These are phyloP conservation scores for Aureobasidium pullulans DNA, from an alignment of 2,329 filamentous ascomycete genomes.

Conservation along the genomic window DNA sequence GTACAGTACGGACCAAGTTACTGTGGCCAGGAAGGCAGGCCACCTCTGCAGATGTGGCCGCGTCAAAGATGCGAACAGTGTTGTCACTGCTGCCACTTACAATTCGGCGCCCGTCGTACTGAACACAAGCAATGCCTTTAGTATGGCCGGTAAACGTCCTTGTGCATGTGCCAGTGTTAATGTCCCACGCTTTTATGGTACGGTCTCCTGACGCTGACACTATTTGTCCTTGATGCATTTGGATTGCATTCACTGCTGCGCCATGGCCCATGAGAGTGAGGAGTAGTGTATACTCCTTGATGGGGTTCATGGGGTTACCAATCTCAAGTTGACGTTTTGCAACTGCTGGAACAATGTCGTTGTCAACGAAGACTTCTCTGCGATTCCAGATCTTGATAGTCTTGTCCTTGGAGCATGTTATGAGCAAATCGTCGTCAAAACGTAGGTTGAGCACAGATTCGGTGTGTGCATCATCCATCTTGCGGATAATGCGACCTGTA, in stretches of 20 bases:
- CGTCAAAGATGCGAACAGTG: conserved; percentile 91
- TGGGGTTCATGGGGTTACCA: conserved; percentile 47
- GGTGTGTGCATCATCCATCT: conserved; percentile 66
- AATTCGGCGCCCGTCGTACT: conserved; percentile 88
- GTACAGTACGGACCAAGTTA: conserved; percentile 84
- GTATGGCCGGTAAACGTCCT: conserved; percentile 78
- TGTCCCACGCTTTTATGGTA: conserved; percentile 90
- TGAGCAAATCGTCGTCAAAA: conserved; percentile 84
- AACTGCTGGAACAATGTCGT: conserved; percentile 28
- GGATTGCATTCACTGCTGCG: conserved; percentile 92
- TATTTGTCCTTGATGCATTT: conserved; percentile 76
- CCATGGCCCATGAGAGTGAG: conserved; percentile 75
- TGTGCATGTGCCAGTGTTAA: conserved; percentile 67
- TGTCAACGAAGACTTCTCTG: conserved; percentile 47
- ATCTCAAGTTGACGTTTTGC: conserved; percentile 27
- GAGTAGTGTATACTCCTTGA: conserved; percentile 67
- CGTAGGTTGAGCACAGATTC: conserved; percentile 92
- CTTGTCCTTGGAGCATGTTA: conserved; percentile 96
- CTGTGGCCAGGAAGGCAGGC: conserved; percentile 76
- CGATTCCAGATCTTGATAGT: conserved; percentile 96
- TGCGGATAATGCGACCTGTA: conserved; percentile 74
- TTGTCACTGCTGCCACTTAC: conserved; percentile 95
- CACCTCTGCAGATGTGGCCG: conserved; percentile 76
- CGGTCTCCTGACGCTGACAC: conserved; percentile 94
- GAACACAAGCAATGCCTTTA: conserved; percentile 95